phyloP scores from a whole-genome alignment of 2,329 filamentous ascomycete genomes.

The Alternaria ventricosa region DNA sequence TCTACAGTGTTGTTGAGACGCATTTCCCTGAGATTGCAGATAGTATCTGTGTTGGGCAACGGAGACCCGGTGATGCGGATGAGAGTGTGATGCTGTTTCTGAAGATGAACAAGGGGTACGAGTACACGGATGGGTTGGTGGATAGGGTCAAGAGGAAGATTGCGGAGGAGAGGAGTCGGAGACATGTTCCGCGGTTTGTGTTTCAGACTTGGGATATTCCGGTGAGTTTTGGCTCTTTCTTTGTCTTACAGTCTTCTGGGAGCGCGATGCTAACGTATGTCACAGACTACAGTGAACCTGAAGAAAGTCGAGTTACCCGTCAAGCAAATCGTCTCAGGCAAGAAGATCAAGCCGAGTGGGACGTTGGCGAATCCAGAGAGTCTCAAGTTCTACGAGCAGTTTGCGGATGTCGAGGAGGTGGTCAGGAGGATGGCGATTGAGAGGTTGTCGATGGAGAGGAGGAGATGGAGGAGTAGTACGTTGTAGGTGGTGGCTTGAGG shows the following conservation, averaged over 20 bases:
- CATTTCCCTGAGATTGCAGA: slow-evolving; percentile 71
- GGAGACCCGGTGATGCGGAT: slow-evolving; percentile 65
- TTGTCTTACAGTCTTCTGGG: not conserved
- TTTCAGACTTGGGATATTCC: slow-evolving; percentile 84
- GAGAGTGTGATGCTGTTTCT: slow-evolving; percentile 67
- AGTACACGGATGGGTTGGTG: slow-evolving; percentile 53
- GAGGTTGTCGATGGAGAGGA: slow-evolving; percentile 19
- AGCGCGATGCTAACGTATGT: not conserved
- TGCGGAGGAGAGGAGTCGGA: slow-evolving; percentile 68
- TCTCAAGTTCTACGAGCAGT: slow-evolving; percentile 79
- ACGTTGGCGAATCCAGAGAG: slow-evolving; percentile 79
- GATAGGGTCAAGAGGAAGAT: slow-evolving; percentile 69
- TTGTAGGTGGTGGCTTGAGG: not conserved
- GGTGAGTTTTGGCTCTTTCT: slow-evolving; percentile 59
- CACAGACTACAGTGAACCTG: slow-evolving; percentile 78
- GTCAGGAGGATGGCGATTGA: slow-evolving; percentile 33
- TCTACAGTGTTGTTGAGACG: slow-evolving; percentile 75
- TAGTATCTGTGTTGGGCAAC: slow-evolving; percentile 80
- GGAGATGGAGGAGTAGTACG: slow-evolving; percentile 5
- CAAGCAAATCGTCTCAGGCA: slow-evolving; percentile 82
- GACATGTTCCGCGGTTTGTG: slow-evolving; percentile 79
- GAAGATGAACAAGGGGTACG: slow-evolving; percentile 64
- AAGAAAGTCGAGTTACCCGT: slow-evolving; percentile 87
- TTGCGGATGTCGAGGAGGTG: slow-evolving; percentile 73
- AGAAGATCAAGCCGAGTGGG: slow-evolving; percentile 74